These are phyloP conservation scores for Dipsacomyces acuminosporus DNA, from an alignment of 371 early-diverging fungal species.

Conservation along the genomic window DNA sequence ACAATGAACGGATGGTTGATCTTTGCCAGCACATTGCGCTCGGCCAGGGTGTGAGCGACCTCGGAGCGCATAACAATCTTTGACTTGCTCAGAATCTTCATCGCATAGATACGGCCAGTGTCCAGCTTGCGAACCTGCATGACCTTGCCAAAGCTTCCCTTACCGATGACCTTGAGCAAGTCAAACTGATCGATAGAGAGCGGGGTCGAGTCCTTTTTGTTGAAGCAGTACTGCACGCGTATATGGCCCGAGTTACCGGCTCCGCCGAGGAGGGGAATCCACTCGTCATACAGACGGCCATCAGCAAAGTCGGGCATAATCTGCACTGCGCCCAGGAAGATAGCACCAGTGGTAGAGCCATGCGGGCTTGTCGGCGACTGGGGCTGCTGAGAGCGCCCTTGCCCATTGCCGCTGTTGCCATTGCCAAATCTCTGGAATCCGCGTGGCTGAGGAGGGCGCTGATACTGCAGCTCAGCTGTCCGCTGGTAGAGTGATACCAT, in stretches of 20 bases:
- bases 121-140: slow-evolving; percentile 94
- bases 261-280: slow-evolving; percentile 57
- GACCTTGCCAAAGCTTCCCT: slow-evolving; percentile 96
- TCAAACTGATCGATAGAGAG: slow-evolving; percentile 90
- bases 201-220: slow-evolving; percentile 60
- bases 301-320: slow-evolving; percentile 64
- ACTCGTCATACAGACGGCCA: slow-evolving; percentile 54
- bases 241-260: slow-evolving; percentile 55
- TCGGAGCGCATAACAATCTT: slow-evolving; percentile 88
- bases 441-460: slow-evolving; percentile 40
- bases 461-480: slow-evolving; percentile 51
- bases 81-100: slow-evolving; percentile 95
- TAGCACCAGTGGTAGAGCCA: slow-evolving; percentile 53
- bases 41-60: slow-evolving; percentile 83
- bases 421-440: slow-evolving; percentile 40
- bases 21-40: slow-evolving; percentile 80
- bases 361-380: slow-evolving; percentile 26
- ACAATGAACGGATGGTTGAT: slow-evolving; percentile 86
- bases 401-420: slow-evolving; percentile 15
- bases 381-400: slow-evolving; percentile 22
- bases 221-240: slow-evolving; percentile 66
- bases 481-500: slow-evolving; percentile 82
- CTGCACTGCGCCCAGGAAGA: slow-evolving; percentile 65
- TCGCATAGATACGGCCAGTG: slow-evolving; percentile 92
- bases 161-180: slow-evolving; percentile 90